Evolutionary conservation across 805 yeast genomes (phyloP), one percentile per base, ranked within the genome.

Genomic region (Torulaspora delbrueckii): DNA sequence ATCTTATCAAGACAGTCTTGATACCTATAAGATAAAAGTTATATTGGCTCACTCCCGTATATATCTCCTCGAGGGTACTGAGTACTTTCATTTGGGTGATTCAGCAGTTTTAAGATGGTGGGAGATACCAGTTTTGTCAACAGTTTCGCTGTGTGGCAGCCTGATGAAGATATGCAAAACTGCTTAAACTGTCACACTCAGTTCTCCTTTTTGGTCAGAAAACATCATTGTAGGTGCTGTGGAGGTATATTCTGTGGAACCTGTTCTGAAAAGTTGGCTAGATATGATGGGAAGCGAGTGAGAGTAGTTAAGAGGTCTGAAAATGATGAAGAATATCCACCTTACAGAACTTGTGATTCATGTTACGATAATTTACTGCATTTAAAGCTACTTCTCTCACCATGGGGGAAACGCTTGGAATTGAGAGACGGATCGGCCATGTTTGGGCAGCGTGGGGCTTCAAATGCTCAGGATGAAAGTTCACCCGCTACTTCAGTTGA

Each of bases 191-290:
- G 88, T 57, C 53, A 60, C 13, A 46, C 62, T 0, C 54, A 53
- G 27, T 82, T 76, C 59, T 68, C 75, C 1, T 67, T 81, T 42
- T 70, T 80, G 54, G 71, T 74, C 51, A 68, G 87, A 46, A 73
- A 80, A 45, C 88, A 82, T 61, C 88, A 82, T 62, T 82, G 88
- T 58, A 69, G 88, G 35, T 73, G 73, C 50, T 82, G 88, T 63
- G 88, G 88, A 1, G 67, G 76, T n/a, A 75, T 82, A 3, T 81
- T 76, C 30, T 82, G 89, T 60, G 76, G 55, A 7, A 35, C 46
- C n/a, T 66, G 70, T 36, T 45, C 59, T 22, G 53, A 50, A 14
- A 47, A 51, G 24, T 65, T 62, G 51, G 55, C 56, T 2, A 52
- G 55, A 22, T 66, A 65, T 43, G 59, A 64, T 41, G 52, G 34